Evolutionary conservation across 768 basidiomycete genomes (phyloP).

Genomic region (Tricholoma bakamatsutake): DNA sequence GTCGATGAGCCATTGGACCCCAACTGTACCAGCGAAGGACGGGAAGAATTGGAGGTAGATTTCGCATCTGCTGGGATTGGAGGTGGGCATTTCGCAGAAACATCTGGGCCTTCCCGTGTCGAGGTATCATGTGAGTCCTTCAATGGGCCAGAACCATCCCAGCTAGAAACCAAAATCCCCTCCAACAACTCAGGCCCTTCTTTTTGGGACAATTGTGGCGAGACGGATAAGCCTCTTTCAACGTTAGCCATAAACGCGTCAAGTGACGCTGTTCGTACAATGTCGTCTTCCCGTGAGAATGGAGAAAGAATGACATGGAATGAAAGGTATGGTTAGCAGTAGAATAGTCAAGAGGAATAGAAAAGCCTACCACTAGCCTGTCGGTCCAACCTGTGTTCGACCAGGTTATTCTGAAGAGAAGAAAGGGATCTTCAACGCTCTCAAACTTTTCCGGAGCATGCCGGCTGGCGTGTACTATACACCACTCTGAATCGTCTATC

Average conservation of each 20-base stretch:
- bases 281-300: constrained; percentile 26
- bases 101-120: constrained; percentile 2
- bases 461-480: constrained; percentile 6
- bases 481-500: neutral
- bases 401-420: constrained; percentile 26
- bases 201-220: constrained; percentile 36
- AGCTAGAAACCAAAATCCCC: constrained; percentile 20
- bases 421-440: constrained; percentile 12
- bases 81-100: constrained; percentile 15
- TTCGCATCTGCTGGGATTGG: constrained; percentile 17
- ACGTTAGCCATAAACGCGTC: constrained; percentile 81
- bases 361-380: constrained; percentile 30
- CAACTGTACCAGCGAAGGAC: constrained; percentile 42
- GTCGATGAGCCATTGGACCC: constrained; percentile 33
- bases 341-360: neutral
- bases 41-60: constrained; percentile 23
- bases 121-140: constrained; percentile 6
- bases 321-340: neutral
- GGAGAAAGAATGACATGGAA: constrained; percentile 1
- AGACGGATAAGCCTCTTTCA: constrained; percentile 41
- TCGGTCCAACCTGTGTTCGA: constrained; percentile 27
- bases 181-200: constrained; percentile 28
- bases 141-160: constrained; percentile 16
- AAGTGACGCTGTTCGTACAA: constrained; percentile 47
- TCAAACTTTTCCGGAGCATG: constrained; percentile 11